Conservation (phyloP, 148 eudicot species). For the Vaccinium corymbosum region DNA sequence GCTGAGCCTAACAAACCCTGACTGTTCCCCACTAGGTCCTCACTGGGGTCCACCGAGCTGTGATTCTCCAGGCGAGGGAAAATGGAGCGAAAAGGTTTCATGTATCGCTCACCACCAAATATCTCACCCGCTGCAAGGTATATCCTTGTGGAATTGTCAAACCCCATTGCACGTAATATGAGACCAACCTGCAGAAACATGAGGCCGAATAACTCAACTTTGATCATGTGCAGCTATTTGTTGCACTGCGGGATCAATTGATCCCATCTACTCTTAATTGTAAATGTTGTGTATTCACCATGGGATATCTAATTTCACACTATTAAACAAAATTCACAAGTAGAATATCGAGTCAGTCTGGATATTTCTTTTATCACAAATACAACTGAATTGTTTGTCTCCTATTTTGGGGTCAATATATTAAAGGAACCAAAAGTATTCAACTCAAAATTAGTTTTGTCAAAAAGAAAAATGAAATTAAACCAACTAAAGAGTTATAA, state of each 20-base stretch:
- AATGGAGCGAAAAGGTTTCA: constrained; percentile 79
- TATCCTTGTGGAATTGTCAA: constrained; percentile 78
- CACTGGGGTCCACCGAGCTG: constrained; percentile 67
- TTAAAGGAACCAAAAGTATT: background rate
- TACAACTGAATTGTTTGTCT: background rate
- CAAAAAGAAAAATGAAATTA: background rate
- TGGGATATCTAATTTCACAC: background rate
- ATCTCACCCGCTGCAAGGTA: constrained; percentile 90
- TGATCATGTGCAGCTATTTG: background rate
- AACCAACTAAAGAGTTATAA: background rate
- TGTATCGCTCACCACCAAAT: constrained; percentile 83
- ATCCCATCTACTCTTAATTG: background rate
- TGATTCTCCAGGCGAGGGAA: constrained; percentile 91
- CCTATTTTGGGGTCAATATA: background rate
- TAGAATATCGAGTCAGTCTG: background rate
- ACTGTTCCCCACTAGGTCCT: constrained; percentile 66
- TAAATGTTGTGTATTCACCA: background rate
- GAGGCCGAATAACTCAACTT: background rate
- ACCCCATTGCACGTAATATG: constrained; percentile 69
- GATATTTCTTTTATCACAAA: background rate
- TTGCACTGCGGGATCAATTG: background rate
- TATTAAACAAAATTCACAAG: background rate
- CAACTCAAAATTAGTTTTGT: background rate
- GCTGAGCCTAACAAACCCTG: constrained; percentile 77
- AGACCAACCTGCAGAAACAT: constrained; percentile 71